Base-by-base conservation (phyloP, 495 filamentous ascomycete genomes). In the Physcia stellaris region DNA sequence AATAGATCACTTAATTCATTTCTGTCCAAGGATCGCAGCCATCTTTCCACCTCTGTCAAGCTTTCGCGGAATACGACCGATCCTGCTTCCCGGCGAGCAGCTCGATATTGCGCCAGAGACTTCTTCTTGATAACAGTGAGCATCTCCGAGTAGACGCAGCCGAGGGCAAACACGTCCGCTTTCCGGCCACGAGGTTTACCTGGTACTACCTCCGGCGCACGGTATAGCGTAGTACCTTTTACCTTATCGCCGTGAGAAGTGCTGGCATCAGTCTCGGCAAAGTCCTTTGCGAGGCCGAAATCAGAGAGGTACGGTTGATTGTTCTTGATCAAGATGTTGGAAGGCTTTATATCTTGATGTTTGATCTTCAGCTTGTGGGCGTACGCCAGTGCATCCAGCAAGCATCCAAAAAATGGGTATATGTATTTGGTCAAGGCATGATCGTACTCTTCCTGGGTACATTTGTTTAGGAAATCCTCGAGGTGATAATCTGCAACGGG, bases 221-320 rank as follows among this genome's bases (percentile, higher is more conserved):
- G 92, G 52, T 94, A 96, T 6, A 93, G 64, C 20, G 94, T 67
- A 0, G 87, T 96, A 12, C 88, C 88, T 51, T 86, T 94, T 48
- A 95, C 11, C 13, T 23, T 24, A 4, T 94, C 0, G 86, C 94
- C 50, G 82, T 80, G 2, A 94, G 68, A 47, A 92, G 90, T 0
- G 29, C 36, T 45, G 2, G 85, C 90, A 41, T 90, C 77, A 33
- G 82, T 70, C 37, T 83, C 77, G 40, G 83, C 74, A 11, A 88
- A 73, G 51, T 86, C 84, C 55, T 94, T 96, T 0, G 88, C 92
- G 12, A 96, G 66, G 1, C 85, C 85, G 60, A 96, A 96, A 51
- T 96, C 88, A 0, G 86, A 87, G 10, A 96, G 64, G 58, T 94
- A 71, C 48, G 2, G 72, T 77, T 6, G 70, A 58, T 37, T 26